Evolutionary conservation across 2,329 filamentous ascomycete genomes (phyloP), one percentile per base, ranked within the genome.

Genomic region (Talaromyces sp.): DNA sequence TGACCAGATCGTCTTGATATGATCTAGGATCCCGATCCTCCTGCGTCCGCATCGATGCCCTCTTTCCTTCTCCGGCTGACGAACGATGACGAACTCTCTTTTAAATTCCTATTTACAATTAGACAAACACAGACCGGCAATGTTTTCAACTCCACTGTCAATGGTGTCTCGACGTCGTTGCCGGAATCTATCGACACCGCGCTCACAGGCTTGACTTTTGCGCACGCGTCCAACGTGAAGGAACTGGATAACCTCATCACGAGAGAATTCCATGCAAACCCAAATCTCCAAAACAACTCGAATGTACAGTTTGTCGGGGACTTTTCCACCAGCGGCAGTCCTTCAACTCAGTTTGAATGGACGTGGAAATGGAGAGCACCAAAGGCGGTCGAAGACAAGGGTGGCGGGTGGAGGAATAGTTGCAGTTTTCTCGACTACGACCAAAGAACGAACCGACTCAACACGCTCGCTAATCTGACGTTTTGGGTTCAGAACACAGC

Each of bases 391-490:
- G 92, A 97, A 71, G 92, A 97, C 72, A 86, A 85, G 68, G 90
- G 90, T 31, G 91, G 92, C 60, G 94, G 94, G 51, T 99, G 94
- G 93, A 90, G 91, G 70, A 97, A 95, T 71, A 90, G 88, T 68
- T 97, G 94, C 81, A 97, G 91, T 73, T 97, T 99, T 76, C 89
- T 97, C 67, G 94, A 99, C 75, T 99, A 99, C 72, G 92, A 99
- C 75, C 89, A 94, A 71, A 86, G 93, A 66, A 91, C 92, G 35
- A 94, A 99, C 76, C 86, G 89, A 64, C 78, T 99, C 62, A 87
- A 95, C 67, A 93, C 92, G 3, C 83, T 99, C 58, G 92, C 91
- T 14, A 92, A 87, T 72, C 97, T 99, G 77, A 92, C 91, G 5
- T 97, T 96, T 73, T 99, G 91, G 88, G 92, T 97, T 61, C 85